Percentiles rank a stretch among this genome's conserved stretches.
phyloP scores from a whole-genome alignment of 805 yeast species.

The Tetrapisispora iriomotensis region DNA sequence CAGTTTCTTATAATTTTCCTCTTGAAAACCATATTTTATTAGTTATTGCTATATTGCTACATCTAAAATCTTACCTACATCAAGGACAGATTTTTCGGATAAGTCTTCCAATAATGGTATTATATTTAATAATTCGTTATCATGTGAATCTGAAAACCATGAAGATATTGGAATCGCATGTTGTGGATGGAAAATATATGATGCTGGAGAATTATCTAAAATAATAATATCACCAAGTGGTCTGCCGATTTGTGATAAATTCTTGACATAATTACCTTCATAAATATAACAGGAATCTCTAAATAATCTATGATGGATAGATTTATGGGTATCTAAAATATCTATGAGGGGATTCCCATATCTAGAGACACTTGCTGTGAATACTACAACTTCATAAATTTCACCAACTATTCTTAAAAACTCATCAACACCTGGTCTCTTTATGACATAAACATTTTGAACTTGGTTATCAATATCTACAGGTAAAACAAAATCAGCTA shows the following conservation, averaged over 20 bases:
- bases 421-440: conserved; percentile 95
- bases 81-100: conserved; percentile 60
- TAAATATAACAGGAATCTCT: conserved; percentile 88
- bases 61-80: conserved; percentile 76
- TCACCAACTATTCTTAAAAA: conserved; percentile 73
- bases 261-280: conserved; percentile 89
- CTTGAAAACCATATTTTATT: too few relatives aligned
- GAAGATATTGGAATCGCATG: conserved; percentile 93
- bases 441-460: conserved; percentile 90
- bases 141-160: conserved; percentile 97
- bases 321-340: conserved; percentile 61
- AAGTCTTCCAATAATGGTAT: conserved; percentile 82
- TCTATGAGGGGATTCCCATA: conserved; percentile 93
- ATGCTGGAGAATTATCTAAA: conserved; percentile 93
- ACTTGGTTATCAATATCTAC: conserved; percentile 88
- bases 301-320: conserved; percentile 81
- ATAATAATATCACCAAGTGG: conserved; percentile 76
- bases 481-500: conserved; percentile 92
- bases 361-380: conserved; percentile 88
- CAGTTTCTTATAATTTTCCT: too few relatives aligned
- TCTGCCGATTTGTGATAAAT: conserved; percentile 84
- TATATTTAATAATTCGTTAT: conserved; percentile 83
- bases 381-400: conserved; percentile 85
- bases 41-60: conserved; percentile 34
- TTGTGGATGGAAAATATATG: conserved; percentile 91